A percentile compares a stretch with the other conserved stretches of the same genome.
phyloP scores from a whole-genome alignment of 106 monocot species.

The Dendrobium catenatum region DNA sequence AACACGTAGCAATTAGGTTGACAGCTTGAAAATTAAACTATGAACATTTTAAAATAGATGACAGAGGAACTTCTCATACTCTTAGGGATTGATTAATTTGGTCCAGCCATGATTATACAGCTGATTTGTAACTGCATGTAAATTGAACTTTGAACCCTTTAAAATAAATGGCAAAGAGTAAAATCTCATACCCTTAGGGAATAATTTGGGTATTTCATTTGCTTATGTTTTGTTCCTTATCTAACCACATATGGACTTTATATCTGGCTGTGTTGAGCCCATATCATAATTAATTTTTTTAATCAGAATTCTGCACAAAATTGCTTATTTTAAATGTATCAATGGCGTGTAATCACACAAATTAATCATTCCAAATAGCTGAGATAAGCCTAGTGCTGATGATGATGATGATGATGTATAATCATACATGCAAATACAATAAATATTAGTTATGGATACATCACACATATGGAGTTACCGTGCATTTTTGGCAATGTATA shows the following conservation, averaged over 20 bases:
- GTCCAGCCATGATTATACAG: not conserved
- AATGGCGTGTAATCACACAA: not conserved
- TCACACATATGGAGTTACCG: not conserved
- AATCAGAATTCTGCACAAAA: not conserved
- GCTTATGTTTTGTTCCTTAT: not conserved
- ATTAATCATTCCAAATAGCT: not conserved
- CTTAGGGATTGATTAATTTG: not conserved
- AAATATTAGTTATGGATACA: not conserved
- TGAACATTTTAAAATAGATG: slow-evolving; percentile 6
- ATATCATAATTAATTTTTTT: not conserved
- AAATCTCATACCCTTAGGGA: not conserved
- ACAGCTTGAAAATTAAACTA: not conserved
- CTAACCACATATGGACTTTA: not conserved
- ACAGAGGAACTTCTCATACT: not conserved
- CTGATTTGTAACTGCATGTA: not conserved
- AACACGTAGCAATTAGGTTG: not conserved
- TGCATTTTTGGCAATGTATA: not conserved
- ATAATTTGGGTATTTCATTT: not conserved
- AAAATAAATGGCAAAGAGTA: not conserved
- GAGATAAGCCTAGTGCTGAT: not conserved
- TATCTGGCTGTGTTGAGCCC: not conserved
- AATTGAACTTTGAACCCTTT: not conserved
- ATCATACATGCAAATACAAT: not conserved
- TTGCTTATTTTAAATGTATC: not conserved
- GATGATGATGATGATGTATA: not conserved